Evolutionary conservation across 352 stramenopile species (phyloP).

Genomic region (Phytophthora europaea): DNA sequence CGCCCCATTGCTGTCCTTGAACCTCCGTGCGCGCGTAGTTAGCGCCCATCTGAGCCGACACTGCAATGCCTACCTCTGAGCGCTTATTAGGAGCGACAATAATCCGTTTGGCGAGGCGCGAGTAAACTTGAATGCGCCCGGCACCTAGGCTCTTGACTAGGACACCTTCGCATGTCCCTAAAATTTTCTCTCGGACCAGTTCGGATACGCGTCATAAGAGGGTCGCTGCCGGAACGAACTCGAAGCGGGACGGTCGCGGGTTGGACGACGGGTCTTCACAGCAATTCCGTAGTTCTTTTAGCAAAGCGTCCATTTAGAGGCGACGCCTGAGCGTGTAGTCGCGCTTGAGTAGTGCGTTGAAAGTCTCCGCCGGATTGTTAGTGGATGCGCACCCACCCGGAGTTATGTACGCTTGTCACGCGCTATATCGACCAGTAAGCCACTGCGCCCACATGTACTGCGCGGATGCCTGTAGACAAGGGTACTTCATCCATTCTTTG

Average conservation of each 20-base stretch:
- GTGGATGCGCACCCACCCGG: conserved; percentile 20
- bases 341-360: conserved; percentile 30
- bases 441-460: conserved; percentile 1
- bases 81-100: neutral
- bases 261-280: neutral
- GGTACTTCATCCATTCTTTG: too few relatives aligned
- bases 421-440: conserved; percentile 5
- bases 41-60: neutral
- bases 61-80: neutral
- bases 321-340: conserved; percentile 22
- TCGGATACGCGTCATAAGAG: neutral
- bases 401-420: conserved; percentile 28
- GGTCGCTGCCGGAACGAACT: neutral
- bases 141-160: neutral
- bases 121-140: neutral
- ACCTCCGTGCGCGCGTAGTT: neutral
- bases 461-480: too few relatives aligned
- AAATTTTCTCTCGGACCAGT: neutral
- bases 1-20: neutral
- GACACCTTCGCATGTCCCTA: neutral
- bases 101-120: neutral
- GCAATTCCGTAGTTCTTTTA: neutral
- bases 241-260: neutral
- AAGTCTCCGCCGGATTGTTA: conserved; percentile 32
- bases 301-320: conserved; percentile 13